Evolutionary conservation across 495 filamentous ascomycete genomes (phyloP).

Genomic region (Daldinia loculata): DNA sequence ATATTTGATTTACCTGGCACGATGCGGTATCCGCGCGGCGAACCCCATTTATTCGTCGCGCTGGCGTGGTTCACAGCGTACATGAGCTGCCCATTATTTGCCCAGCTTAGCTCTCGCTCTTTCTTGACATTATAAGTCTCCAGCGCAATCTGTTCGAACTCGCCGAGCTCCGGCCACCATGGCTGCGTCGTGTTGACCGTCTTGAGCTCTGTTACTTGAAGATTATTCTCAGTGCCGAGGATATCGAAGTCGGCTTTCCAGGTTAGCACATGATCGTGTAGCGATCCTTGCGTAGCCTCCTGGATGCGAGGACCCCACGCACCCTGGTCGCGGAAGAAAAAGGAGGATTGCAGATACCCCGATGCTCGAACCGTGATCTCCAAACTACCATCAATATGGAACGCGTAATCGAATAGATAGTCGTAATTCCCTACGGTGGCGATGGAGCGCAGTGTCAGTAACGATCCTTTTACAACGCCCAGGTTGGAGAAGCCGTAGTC

Average conservation of each 20-base stretch:
- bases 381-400: conserved; percentile 65
- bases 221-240: conserved; percentile 56
- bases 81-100: conserved; percentile 56
- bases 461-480: conserved; percentile 55
- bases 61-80: conserved; percentile 60
- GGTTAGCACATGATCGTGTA: conserved; percentile 63
- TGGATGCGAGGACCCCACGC: conserved; percentile 61
- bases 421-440: conserved; percentile 66
- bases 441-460: conserved; percentile 56
- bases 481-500: conserved; percentile 51
- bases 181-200: conserved; percentile 56
- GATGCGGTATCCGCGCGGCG: conserved; percentile 64
- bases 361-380: conserved; percentile 64
- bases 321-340: conserved; percentile 55
- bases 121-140: conserved; percentile 49
- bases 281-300: conserved; percentile 55
- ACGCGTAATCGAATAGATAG: conserved; percentile 57
- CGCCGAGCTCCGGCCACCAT: conserved; percentile 56
- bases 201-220: conserved; percentile 54
- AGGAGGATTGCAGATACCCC: conserved; percentile 65
- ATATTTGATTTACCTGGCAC: conserved; percentile 53
- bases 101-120: conserved; percentile 60
- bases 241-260: conserved; percentile 67
- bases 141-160: conserved; percentile 60
- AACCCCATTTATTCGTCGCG: conserved; percentile 59